These are phyloP conservation scores for Thermomyces lanuginosus DNA, from an alignment of 2,329 filamentous ascomycete genomes.

Conservation along the genomic window DNA sequence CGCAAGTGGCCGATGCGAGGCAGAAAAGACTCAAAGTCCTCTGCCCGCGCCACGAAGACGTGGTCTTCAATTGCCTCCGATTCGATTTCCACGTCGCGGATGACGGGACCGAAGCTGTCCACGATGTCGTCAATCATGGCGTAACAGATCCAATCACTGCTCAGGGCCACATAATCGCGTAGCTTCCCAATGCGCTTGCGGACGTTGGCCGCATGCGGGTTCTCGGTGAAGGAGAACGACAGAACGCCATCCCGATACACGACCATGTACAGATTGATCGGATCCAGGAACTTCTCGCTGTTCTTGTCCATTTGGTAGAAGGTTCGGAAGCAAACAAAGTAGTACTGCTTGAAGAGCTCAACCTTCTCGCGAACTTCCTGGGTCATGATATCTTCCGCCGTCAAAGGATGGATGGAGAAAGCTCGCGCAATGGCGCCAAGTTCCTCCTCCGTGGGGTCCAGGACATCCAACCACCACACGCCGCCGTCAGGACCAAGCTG, in stretches of 20 bases:
- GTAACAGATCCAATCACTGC: constrained; percentile 98
- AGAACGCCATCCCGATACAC: constrained; percentile 91
- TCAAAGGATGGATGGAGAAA: constrained; percentile 89
- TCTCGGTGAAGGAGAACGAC: constrained; percentile 83
- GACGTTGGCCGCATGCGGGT: constrained; percentile 74
- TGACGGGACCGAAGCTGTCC: constrained; percentile 81
- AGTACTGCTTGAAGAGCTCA: constrained; percentile 91
- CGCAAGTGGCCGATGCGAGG: constrained; percentile 77
- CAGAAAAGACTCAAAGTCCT: constrained; percentile 77
- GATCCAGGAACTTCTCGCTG: constrained; percentile 71
- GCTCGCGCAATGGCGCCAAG: constrained; percentile 77
- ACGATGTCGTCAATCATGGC: constrained; percentile 97
- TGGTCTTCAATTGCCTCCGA: constrained; percentile 90
- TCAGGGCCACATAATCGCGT: constrained; percentile 86
- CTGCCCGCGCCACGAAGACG: constrained; percentile 78
- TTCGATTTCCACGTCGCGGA: constrained; percentile 70
- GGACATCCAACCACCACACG: constrained; percentile 98
- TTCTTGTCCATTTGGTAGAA: constrained; percentile 71
- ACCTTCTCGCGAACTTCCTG: constrained; percentile 97
- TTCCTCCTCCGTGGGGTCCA: constrained; percentile 78
- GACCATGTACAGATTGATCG: constrained; percentile 90
- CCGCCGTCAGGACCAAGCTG: constrained; percentile 53
- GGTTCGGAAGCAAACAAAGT: constrained; percentile 93
- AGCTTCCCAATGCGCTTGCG: constrained; percentile 80
- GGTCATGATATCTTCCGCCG: constrained; percentile 86